Percentiles rank a stretch among this genome's conserved stretches.
These are phyloP conservation scores for Globisporangium nodosum DNA, from an alignment of 352 stramenopile genomes.

Conservation along the genomic window DNA sequence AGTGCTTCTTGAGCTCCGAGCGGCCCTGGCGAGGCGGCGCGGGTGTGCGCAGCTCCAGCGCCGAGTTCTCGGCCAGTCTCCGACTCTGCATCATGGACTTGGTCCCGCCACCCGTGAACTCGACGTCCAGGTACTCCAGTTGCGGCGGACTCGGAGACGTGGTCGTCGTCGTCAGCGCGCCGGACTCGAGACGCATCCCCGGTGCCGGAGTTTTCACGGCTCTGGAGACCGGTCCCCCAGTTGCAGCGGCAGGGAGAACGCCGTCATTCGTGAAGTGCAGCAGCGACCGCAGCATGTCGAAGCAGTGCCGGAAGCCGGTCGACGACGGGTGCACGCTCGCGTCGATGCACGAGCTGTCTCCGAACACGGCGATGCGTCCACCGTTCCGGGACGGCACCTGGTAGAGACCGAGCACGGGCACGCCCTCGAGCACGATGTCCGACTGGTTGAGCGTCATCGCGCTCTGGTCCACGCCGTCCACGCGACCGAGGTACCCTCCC, in stretches of 20 bases:
- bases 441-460: slow-evolving; percentile 43
- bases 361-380: slow-evolving; percentile 70
- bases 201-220: not conserved
- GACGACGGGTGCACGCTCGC: slow-evolving; percentile 36
- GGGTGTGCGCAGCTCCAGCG: slow-evolving; percentile 18
- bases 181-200: not conserved
- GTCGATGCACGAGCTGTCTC: slow-evolving; percentile 70
- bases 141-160: not conserved
- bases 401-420: slow-evolving; percentile 65
- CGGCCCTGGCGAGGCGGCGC: slow-evolving; percentile 15
- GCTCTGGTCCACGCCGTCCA: slow-evolving; percentile 52
- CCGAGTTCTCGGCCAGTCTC: not conserved
- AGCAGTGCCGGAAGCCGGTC: slow-evolving; percentile 48
- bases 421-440: slow-evolving; percentile 20
- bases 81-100: not conserved
- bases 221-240: not conserved
- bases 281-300: slow-evolving; percentile 51
- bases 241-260: slow-evolving; percentile 12
- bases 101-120: slow-evolving; percentile 23
- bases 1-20: slow-evolving; percentile 38
- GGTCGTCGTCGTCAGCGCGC: not conserved
- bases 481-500: slow-evolving; percentile 51
- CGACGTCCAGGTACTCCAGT: slow-evolving; percentile 28
- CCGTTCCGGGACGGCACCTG: slow-evolving; percentile 50
- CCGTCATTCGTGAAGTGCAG: slow-evolving; percentile 54